Percentiles rank a stretch among this genome's conserved stretches.
These are phyloP conservation scores for Luvunga scandens DNA, from an alignment of 345 rosid genomes.

Conservation along the genomic window DNA sequence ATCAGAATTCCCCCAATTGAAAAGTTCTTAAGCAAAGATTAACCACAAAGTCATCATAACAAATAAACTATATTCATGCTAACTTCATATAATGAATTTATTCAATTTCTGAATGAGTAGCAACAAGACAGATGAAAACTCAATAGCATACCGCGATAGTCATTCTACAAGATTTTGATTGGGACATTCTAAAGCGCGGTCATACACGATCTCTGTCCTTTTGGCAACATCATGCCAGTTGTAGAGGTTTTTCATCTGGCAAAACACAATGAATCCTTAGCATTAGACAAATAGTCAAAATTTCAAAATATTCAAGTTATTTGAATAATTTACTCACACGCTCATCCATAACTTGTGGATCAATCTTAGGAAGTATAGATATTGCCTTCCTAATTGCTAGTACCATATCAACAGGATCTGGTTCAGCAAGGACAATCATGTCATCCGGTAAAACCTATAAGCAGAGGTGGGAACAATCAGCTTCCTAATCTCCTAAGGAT, in stretches of 20 bases:
- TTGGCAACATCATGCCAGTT: constrained; percentile 96
- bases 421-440: constrained; percentile 93
- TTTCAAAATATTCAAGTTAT: not conserved
- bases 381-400: constrained; percentile 74
- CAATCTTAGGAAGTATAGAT: constrained; percentile 70
- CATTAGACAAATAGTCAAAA: constrained; percentile 1
- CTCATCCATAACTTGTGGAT: constrained; percentile 81
- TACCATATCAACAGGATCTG: constrained; percentile 95
- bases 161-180: constrained; percentile 59
- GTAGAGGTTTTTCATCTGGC: constrained; percentile 76
- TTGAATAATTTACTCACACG: constrained; percentile 46
- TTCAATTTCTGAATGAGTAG: not conserved
- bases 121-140: not conserved
- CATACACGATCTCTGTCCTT: constrained; percentile 89
- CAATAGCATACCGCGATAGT: constrained; percentile 53
- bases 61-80: not conserved
- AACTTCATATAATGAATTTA: not conserved
- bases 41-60: not conserved
- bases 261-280: constrained; percentile 2
- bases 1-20: not conserved
- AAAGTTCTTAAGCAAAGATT: not conserved
- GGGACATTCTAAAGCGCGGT: constrained; percentile 69
- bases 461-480: not conserved
- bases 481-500: not conserved
- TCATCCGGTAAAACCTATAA: constrained; percentile 91